Evolutionary conservation across 2,329 filamentous ascomycete genomes (phyloP).

Genomic region (Alternaria sp.): DNA sequence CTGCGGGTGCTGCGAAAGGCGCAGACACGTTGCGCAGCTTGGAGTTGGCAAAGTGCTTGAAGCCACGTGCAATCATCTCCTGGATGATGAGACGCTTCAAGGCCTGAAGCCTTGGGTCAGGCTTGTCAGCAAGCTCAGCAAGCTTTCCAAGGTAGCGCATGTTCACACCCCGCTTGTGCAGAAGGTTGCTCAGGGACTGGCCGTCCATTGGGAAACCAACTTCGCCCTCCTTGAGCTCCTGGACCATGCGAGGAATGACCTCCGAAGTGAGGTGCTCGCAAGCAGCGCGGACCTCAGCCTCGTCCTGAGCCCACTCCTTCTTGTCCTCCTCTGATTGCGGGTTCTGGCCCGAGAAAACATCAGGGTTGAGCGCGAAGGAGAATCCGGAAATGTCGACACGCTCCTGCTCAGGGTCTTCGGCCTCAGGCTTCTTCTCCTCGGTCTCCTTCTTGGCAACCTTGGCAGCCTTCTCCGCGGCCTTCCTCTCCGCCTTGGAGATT

Average conservation of each 20-base stretch:
- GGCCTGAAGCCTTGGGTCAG: conserved; percentile 73
- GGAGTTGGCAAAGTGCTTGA: conserved; percentile 87
- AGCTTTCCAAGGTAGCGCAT: conserved; percentile 92
- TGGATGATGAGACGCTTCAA: conserved; percentile 79
- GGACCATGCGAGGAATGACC: conserved; percentile 82
- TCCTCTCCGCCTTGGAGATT: conserved; percentile 25
- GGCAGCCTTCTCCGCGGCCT: conserved; percentile 24
- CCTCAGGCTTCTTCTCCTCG: conserved; percentile 15
- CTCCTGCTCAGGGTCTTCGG: conserved; percentile 58
- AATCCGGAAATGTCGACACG: conserved; percentile 88
- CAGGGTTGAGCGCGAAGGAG: conserved; percentile 87
- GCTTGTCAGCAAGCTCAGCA: conserved; percentile 66
- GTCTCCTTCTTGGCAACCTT: conserved; percentile 21
- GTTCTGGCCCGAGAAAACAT: conserved; percentile 90
- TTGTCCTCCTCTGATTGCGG: conserved; percentile 93
- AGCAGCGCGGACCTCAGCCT: conserved; percentile 84
- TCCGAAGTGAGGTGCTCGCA: conserved; percentile 78
- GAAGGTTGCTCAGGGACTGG: conserved; percentile 81
- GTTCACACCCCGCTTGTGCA: conserved; percentile 98
- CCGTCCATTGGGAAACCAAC: conserved; percentile 99
- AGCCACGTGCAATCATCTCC: conserved; percentile 93
- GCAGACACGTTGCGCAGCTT: conserved; percentile 81
- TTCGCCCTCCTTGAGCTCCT: conserved; percentile 88
- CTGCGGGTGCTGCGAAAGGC: conserved; percentile 77
- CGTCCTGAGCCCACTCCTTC: conserved; percentile 79